Conservation (phyloP, 805 yeast species). For the Cyberlindnera petersonii region DNA sequence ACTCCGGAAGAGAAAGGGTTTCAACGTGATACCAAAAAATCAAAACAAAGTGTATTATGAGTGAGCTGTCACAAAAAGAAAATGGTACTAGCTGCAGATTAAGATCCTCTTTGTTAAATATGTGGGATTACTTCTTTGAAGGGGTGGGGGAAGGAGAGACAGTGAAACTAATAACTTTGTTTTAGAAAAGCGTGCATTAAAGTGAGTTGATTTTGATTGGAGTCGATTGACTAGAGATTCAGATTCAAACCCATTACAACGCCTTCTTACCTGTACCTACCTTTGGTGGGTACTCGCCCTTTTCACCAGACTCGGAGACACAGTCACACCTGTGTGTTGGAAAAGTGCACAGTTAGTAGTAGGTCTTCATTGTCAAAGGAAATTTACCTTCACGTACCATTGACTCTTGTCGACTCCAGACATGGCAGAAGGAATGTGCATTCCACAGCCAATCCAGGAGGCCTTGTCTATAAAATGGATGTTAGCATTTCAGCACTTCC, state of each 20-base stretch:
- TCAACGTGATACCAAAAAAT: no score
- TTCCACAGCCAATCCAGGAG: conserved; percentile 22
- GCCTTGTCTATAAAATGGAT: conserved; percentile 8
- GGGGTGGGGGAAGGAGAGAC: no score
- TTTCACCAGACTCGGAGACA: conserved; percentile 11
- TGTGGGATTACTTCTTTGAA: no score
- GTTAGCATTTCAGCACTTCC: conserved; percentile 2
- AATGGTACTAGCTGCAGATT: no score
- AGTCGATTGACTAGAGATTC: not conserved
- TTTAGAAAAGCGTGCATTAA: no score
- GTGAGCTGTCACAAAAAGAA: no score
- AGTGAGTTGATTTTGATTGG: no score
- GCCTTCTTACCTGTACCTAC: conserved; percentile 14
- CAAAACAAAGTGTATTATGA: no score
- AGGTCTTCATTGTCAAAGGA: not conserved
- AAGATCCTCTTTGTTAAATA: no score
- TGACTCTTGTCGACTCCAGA: conserved; percentile 8
- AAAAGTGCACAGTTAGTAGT: conserved; percentile 3
- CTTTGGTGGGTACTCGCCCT: conserved; percentile 18
- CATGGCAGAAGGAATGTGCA: conserved; percentile 21
- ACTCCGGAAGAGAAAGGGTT: no score
- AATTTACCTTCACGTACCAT: conserved; percentile 11
- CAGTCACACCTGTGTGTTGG: conserved; percentile 18
- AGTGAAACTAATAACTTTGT: no score
- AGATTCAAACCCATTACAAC: not conserved